phyloP scores from a whole-genome alignment of 257 asterid genomes.

The Galeopsis tetrahit region DNA sequence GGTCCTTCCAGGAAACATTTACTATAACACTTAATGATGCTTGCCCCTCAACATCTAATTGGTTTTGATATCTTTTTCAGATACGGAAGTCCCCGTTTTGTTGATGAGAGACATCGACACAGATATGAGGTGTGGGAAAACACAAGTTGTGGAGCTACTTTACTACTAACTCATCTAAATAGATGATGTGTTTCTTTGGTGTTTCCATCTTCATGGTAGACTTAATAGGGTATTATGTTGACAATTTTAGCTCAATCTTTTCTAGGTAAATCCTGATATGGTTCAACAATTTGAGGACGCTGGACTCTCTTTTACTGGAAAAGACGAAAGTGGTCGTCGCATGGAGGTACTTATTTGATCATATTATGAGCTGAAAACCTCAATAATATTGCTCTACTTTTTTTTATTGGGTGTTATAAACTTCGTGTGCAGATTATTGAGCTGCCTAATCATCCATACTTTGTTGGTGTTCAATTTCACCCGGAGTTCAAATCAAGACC shows the following conservation, averaged over 20 bases:
- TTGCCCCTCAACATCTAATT: slow-evolving; percentile 19
- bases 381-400: slow-evolving; percentile 6
- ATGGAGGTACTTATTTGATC: slow-evolving; percentile 63
- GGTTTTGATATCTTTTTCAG: slow-evolving; percentile 39
- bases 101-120: slow-evolving; percentile 98
- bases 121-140: slow-evolving; percentile 81
- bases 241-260: slow-evolving; percentile 24
- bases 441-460: slow-evolving; percentile 70
- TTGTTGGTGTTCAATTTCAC: slow-evolving; percentile 75
- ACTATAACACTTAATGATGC: not conserved
- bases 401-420: slow-evolving; percentile 4
- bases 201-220: slow-evolving; percentile 9
- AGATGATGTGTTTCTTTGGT: not conserved
- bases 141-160: slow-evolving; percentile 26
- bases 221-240: slow-evolving; percentile 21
- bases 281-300: slow-evolving; percentile 67
- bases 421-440: slow-evolving; percentile 62
- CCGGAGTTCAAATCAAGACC: slow-evolving; percentile 85
- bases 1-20: not conserved
- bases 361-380: not conserved
- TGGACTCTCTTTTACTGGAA: slow-evolving; percentile 71
- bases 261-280: slow-evolving; percentile 81
- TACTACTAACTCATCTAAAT: slow-evolving; percentile 10
- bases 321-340: slow-evolving; percentile 74
- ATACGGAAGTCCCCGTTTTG: slow-evolving; percentile 56